Conservation (phyloP, 2,329 filamentous ascomycete species). For the Stagonosporopsis chrysanthemi region DNA sequence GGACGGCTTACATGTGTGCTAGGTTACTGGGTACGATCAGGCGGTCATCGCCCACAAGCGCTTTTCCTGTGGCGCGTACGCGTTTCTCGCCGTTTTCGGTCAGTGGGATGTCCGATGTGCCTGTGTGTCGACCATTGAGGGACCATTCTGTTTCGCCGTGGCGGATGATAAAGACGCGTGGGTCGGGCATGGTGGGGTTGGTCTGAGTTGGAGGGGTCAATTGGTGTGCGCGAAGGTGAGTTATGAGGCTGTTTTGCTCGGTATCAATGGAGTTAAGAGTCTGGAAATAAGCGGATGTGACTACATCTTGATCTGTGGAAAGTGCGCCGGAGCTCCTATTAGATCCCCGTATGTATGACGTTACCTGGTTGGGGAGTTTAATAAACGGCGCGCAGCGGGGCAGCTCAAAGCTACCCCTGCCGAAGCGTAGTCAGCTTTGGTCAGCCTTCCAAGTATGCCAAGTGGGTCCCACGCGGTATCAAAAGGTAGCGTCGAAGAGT, state of each 20-base stretch:
- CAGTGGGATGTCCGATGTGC: slow-evolving; percentile 83
- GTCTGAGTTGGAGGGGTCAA: not conserved
- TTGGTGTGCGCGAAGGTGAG: not conserved
- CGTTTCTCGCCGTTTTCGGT: slow-evolving; percentile 73
- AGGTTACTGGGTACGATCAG: slow-evolving; percentile 84
- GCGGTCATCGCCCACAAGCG: slow-evolving; percentile 82
- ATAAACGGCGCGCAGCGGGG: slow-evolving; percentile 11
- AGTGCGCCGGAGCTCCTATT: slow-evolving; percentile 6
- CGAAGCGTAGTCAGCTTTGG: slow-evolving; percentile 6
- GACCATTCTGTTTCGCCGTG: slow-evolving; percentile 98
- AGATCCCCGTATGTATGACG: slow-evolving; percentile 14
- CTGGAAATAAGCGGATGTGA: not conserved
- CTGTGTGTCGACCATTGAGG: slow-evolving; percentile 79
- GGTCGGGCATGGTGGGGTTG: slow-evolving; percentile 50
- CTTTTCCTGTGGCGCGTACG: slow-evolving; percentile 73
- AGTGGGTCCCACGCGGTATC: not conserved
- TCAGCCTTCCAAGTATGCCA: not conserved
- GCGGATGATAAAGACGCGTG: slow-evolving; percentile 65
- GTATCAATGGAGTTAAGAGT: not conserved
- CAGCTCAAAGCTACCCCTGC: slow-evolving; percentile 13
- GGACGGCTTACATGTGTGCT: slow-evolving; percentile 73
- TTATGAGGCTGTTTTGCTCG: not conserved
- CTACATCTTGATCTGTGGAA: slow-evolving; percentile 10
- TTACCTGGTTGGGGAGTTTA: slow-evolving; percentile 5
- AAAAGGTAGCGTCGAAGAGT: not conserved